These are phyloP conservation scores for Ambrosia artemisiifolia DNA, from an alignment of 129 eudicot genomes.

Conservation along the genomic window DNA sequence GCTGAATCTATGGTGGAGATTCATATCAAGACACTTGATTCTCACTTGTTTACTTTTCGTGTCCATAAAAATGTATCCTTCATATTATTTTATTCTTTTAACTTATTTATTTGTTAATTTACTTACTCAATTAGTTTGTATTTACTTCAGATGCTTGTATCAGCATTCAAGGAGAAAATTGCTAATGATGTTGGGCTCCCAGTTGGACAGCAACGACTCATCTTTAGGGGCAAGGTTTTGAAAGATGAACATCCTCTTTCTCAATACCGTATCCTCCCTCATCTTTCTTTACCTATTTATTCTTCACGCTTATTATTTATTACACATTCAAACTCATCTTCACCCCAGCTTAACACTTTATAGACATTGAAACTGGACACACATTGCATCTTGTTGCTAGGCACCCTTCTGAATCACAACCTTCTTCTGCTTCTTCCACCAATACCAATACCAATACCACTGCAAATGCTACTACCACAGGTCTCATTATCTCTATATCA, in stretches of 20 bases:
- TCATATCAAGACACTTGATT: constrained; percentile 89
- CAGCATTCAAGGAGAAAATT: constrained; percentile 77
- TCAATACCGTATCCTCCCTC: constrained; percentile 92
- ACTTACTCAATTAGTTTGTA: background rate
- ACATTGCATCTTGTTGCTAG: constrained; percentile 87
- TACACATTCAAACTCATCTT: background rate
- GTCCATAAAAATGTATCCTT: constrained; percentile 67
- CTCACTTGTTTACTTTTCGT: constrained; percentile 56
- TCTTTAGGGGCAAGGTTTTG: constrained; percentile 95
- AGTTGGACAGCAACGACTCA: constrained; percentile 82
- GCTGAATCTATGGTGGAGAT: constrained; percentile 72
- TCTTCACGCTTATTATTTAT: too few species aligned
- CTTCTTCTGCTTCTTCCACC: constrained; percentile 44
- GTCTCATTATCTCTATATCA: constrained; percentile 17
- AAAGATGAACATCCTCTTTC: constrained; percentile 83
- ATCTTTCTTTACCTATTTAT: too few species aligned
- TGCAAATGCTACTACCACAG: constrained; percentile 42
- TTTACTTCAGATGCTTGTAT: constrained; percentile 62
- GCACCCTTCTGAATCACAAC: constrained; percentile 72
- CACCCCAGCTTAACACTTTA: constrained; percentile 44
- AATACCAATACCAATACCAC: constrained; percentile 27
- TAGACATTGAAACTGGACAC: constrained; percentile 87
- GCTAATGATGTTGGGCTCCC: constrained; percentile 76
- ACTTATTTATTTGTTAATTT: background rate
- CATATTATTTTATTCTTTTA: too few species aligned